Evolutionary conservation across 352 stramenopile genomes (phyloP), one percentile per base, ranked within the genome.

Genomic region (Pythium sp.): DNA sequence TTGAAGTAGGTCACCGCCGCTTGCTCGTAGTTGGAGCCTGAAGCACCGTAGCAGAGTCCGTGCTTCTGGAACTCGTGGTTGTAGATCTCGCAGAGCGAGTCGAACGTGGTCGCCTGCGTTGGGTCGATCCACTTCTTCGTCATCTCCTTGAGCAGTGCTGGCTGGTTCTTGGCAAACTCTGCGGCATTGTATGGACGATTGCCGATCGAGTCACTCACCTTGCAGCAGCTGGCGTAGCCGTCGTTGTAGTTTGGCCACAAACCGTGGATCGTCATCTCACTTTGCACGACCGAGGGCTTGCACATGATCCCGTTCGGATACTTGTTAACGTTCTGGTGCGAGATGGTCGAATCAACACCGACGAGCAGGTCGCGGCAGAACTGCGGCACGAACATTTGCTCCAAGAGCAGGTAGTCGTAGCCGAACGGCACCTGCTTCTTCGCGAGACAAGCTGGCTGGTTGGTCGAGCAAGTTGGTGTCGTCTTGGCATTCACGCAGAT

Each of bases 21-120:
- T 1, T 11, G 15, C 46, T 66, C 65, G 24, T 57, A 71, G 60
- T 71, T 49, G 1, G 0, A 11, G 15, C 65, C 58, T 2, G 30
- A 20, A 4, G 86, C 80, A n/a, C 75, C 77, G 71, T 88, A 94
- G 80, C 87, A 94, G 47, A 93, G 70, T 26, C 87, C 84, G 68
- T 94, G 87, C 73, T 94, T 94, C 75, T 94, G 87, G 74, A 94
- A 93, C 76, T 93, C 83, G 73, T 94, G 84, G 75, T 93, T 90
- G 81, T 93, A 94, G 41, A 91, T 77, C 61, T 92, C 83, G 38
- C 86, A 94, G 49, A 90, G 68, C 56, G 79, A 69, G 32, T 78
- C 77, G 57, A 62, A 67, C 36, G 62, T 34, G 58, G 22, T 62
- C 7, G 34, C 4, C 36, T 71, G 65, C 20, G 65, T 71, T 1